Evolutionary conservation across 208 protist genomes (phyloP).

Genomic region (Lotmaria passim): DNA sequence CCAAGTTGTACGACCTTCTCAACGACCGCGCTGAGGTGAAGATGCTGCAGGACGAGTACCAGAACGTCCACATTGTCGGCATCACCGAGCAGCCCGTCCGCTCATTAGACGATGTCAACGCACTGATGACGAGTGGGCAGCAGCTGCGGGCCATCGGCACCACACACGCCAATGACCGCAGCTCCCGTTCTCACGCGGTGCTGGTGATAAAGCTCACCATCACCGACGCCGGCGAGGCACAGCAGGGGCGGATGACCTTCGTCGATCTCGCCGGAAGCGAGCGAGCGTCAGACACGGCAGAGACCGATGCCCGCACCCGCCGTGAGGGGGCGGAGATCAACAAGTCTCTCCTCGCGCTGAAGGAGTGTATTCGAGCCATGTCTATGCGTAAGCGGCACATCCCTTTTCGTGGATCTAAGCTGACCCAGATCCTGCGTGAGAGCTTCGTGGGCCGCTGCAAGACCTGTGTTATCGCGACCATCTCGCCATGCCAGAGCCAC

Average conservation of each 20-base stretch:
- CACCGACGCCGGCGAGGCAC: slow-evolving; percentile 13
- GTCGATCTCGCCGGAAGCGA: slow-evolving; percentile 99
- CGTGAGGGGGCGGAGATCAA: slow-evolving; percentile 97
- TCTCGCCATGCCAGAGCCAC: slow-evolving; percentile 84
- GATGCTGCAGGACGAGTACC: slow-evolving; percentile 92
- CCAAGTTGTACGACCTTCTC: slow-evolving; percentile 95
- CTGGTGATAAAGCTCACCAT: slow-evolving; percentile 75
- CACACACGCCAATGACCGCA: slow-evolving; percentile 87
- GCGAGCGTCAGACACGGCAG: slow-evolving; percentile 92
- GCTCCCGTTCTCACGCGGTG: slow-evolving; percentile 85
- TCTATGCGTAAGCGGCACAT: slow-evolving; percentile 91
- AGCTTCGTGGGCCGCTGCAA: slow-evolving; percentile 94
- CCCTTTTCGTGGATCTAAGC: slow-evolving; percentile 96
- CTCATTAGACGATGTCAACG: slow-evolving; percentile 71
- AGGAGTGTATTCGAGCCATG: slow-evolving; percentile 98
- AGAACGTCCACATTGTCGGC: slow-evolving; percentile 93
- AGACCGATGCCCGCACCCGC: slow-evolving; percentile 88
- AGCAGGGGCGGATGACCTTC: slow-evolving; percentile 94
- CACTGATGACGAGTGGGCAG: slow-evolving; percentile 83
- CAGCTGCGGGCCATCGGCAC: slow-evolving; percentile 75
- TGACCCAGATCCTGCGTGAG: slow-evolving; percentile 96
- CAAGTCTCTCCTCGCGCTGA: slow-evolving; percentile 97
- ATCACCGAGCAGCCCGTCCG: slow-evolving; percentile 79
- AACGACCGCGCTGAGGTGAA: slow-evolving; percentile 84
- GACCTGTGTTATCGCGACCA: slow-evolving; percentile 94